These are phyloP conservation scores for Meyerozyma guilliermondii DNA, from an alignment of 1,139 yeast genomes.

Conservation along the genomic window DNA sequence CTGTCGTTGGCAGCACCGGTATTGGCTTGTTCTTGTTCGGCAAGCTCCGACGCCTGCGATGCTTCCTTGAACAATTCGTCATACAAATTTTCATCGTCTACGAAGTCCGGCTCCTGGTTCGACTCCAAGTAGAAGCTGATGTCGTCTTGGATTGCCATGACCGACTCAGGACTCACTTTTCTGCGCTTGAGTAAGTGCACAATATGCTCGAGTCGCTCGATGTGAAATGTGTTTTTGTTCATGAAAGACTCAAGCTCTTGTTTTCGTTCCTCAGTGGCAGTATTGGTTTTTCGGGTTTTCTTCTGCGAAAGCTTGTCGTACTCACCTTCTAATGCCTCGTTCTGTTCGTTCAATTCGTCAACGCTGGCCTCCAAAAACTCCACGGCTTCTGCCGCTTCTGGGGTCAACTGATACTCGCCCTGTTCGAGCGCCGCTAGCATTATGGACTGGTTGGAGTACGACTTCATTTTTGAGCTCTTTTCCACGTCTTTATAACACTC, in stretches of 20 bases:
- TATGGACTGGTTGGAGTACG: slow-evolving; percentile 44
- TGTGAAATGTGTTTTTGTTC: slow-evolving; percentile 34
- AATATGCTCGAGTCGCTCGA: slow-evolving; percentile 31
- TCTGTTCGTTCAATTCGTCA: slow-evolving; percentile 31
- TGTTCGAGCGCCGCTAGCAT: slow-evolving; percentile 40
- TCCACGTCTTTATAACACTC: slow-evolving; percentile 46
- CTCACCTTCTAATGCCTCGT: slow-evolving; percentile 28
- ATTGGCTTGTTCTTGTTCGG: not conserved
- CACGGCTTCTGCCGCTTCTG: slow-evolving; percentile 32
- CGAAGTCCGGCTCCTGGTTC: slow-evolving; percentile 36
- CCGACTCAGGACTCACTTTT: slow-evolving; percentile 14
- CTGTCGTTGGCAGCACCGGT: not conserved
- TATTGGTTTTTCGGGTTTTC: slow-evolving; percentile 36
- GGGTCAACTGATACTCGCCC: slow-evolving; percentile 20
- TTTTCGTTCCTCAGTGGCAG: slow-evolving; percentile 36
- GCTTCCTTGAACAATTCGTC: slow-evolving; percentile 35
- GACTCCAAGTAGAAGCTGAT: slow-evolving; percentile 34
- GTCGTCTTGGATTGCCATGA: slow-evolving; percentile 36
- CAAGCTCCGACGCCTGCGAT: slow-evolving; percentile 3
- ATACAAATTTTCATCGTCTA: slow-evolving; percentile 36
- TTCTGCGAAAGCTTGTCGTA: slow-evolving; percentile 36
- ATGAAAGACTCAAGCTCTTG: slow-evolving; percentile 37
- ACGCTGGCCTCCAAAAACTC: slow-evolving; percentile 26
- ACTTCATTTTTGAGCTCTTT: slow-evolving; percentile 40
- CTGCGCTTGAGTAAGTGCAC: slow-evolving; percentile 25